Base-by-base conservation (phyloP, 108 stramenopile genomes). In the Tribonema minus region DNA sequence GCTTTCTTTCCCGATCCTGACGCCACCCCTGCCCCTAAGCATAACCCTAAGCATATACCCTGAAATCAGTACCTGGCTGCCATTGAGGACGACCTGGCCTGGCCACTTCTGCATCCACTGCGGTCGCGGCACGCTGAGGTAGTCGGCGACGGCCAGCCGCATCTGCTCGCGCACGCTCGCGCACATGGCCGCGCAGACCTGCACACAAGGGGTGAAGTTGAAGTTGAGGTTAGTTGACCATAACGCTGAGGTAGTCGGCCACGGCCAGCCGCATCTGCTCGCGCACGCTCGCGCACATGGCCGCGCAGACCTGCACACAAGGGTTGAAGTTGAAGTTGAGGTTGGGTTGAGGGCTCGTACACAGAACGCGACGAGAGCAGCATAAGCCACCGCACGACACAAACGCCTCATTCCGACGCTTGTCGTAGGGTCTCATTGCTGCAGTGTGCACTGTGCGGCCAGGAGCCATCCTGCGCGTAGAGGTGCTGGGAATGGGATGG, bases 131-230 rank as follows among this genome's bases (percentile, higher is more conserved):
- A 54, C 37, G 25, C 32, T 68, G n/a, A 82, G 32, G 71, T 87
- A 85, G 68, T 86, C 75, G 27, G 67, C 40, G 37, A 83, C 58
- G 26, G 76, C 72, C 1, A 76, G 74, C 32, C 82, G 54, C 82
- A 81, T 85, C 58, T 85, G 70, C 61, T 54, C 27, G 58, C 80
- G 63, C 23, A 88, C 82, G 30, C 82, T 83, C 26, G 33, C 58
- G 34, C 83, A 84, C 89, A 90, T 90, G 41, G 70, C 75, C 6
- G 85, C 84, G 59, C 87, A 86, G 20, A 90, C 61, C 74, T 75
- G 29, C 25, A 27, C 1, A 25, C n/a, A 2, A 15, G 28, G 35
- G 7, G 41, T 15, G 32, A 27, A 67, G 39, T 64, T 65, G 0
- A 6, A 23, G 67, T 0, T 40, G n/a, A n/a, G n/a, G n/a, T n/a